Base-by-base conservation (phyloP, 768 basidiomycete genomes). In the Favolaschia claudopus region DNA sequence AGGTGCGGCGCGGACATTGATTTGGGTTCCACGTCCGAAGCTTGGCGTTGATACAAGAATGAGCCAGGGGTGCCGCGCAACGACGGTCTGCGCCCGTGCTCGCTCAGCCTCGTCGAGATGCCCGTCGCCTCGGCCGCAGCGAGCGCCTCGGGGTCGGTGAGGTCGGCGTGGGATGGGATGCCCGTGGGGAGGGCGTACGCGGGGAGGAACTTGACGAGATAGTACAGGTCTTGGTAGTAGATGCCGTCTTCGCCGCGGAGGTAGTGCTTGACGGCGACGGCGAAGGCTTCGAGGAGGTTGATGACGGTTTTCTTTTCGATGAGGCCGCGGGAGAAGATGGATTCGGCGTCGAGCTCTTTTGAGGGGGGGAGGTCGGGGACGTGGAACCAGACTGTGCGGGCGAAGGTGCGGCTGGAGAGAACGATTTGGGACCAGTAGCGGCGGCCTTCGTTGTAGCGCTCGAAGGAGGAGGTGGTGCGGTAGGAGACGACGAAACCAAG, bases 401-500 rank as follows among this genome's bases (percentile, higher is more conserved):
- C 80, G 69, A 89, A 78, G 3, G 82, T 85, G 34, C 88, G 80
- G 63, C 73, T 78, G 19, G 79, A 79, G 27, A 85, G 70, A 42
- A 85, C 82, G n/a, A 91, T 86, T 60, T 87, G 83, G 4, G 87
- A 86, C 89, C 89, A 91, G 6, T 85, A 73, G 47, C 80, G 74
- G 50, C 89, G 74, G 22, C 89, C 89, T 65, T 91, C 89, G 54
- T 91, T 90, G 70, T 91, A 91, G n/a, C 88, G 76, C 69, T 89
- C 88, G 64, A 89, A 89, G 34, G 87, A 88, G 5, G 88, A 85
- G 12, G 87, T 89, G 10, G 89, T 89, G 56, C 88, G 71, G 69
- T 88, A 89, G 0, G 88, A 88, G 48, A 91, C 85, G 32, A 91
- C 83, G 62, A 91, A 91, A 80, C 89, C 89, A 22, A 91, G 77